Base-by-base conservation (phyloP, 306 rosid species). In the Vigna reflexopilosa region DNA sequence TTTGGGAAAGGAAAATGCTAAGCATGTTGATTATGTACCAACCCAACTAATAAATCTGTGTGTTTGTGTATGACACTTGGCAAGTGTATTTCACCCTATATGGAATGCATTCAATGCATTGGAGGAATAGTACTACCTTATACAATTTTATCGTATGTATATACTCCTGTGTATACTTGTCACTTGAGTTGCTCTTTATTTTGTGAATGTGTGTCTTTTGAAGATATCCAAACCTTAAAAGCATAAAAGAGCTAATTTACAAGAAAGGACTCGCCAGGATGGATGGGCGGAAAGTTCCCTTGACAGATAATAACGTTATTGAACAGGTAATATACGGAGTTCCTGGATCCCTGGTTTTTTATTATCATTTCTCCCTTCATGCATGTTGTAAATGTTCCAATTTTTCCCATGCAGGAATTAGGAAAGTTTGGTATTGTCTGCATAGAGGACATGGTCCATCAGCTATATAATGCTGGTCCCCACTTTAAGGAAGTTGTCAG, bases 361-460 rank as follows among this genome's bases (percentile, higher is more conserved):
- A 66, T 76, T 26, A 56, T 74, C 49, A 24, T 51, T 15, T 28
- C 14, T 34, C 7, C 47, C 17, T n/a, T 0, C 30, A 17, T 24
- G 78, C 48, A 15, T 70, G 40, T 30, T 40, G 38, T 77, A 11
- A 81, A 28, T 55, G 54, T 69, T 38, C 64, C 45, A 9, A 19
- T 20, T 40, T 82, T 50, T 72, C 45, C 38, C 34, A 1, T 49
- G 77, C 86, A 94, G 98, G 97, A 83, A 77, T 72, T 94, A 65
- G 97, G 95, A 0, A 77, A 92, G 81, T 36, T 74, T 62, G 93
- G 89, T 17, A 86, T 92, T 56, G 57, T 94, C 2, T 94, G 98
- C 86, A 36, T 94, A 32, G 98, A 94, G 86, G 98, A 94, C 77
- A 83, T 94, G 48, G 97, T 94, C 66, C 90, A 92, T 81, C 89